phyloP scores from a whole-genome alignment of 306 rosid species.

The Prunus davidiana region DNA sequence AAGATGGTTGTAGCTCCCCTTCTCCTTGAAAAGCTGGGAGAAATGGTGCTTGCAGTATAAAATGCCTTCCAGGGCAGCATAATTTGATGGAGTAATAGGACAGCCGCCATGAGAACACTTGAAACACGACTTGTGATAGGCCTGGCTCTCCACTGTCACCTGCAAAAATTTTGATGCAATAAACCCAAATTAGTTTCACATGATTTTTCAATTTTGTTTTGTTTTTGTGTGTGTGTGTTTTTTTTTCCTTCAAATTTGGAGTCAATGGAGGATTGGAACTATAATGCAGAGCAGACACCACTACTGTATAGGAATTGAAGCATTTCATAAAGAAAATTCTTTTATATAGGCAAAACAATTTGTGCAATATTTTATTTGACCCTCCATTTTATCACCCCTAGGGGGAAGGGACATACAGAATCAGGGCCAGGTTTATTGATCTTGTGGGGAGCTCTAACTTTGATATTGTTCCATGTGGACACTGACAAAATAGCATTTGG shows the following conservation, averaged over 20 bases:
- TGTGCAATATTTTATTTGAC: too few species aligned
- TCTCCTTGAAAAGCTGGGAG: constrained; percentile 94
- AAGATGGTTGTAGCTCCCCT: constrained; percentile 71
- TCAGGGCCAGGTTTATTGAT: too few species aligned
- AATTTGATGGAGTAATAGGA: constrained; percentile 79
- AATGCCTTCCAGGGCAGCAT: constrained; percentile 92
- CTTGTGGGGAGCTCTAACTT: not conserved
- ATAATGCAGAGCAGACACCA: not conserved
- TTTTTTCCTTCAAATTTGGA: not conserved
- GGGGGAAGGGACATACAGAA: too few species aligned
- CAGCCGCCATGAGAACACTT: constrained; percentile 98
- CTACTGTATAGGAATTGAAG: not conserved
- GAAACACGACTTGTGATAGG: constrained; percentile 86
- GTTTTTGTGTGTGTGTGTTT: not conserved
- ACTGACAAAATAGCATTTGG: not conserved
- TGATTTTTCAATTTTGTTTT: not conserved
- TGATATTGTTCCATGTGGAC: not conserved
- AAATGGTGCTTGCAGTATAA: constrained; percentile 97
- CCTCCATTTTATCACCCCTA: too few species aligned
- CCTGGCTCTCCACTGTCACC: constrained; percentile 94
- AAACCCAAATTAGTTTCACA: not conserved
- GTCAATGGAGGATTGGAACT: not conserved
- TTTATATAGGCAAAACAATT: too few species aligned
- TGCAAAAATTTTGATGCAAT: constrained; percentile 21
- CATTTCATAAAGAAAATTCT: too few species aligned